Conservation (phyloP, 2,329 filamentous ascomycete genomes). For the Dothideomycetes sp. region DNA sequence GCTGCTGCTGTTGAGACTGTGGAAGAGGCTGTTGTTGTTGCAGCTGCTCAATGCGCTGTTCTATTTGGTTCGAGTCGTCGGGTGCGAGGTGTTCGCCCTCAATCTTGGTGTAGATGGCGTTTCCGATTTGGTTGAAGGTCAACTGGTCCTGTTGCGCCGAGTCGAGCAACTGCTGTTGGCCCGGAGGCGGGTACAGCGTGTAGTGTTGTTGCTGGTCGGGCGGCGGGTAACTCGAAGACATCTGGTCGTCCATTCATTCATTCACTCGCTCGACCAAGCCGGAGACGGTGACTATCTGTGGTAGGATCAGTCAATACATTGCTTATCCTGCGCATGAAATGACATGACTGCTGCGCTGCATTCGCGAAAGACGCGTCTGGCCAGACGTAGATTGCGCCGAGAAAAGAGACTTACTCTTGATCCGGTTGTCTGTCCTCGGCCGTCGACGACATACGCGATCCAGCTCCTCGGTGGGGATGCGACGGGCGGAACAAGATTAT, state of each 20-base stretch:
- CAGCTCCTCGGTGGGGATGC: too few species aligned
- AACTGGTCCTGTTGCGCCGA: slow-evolving; percentile 26
- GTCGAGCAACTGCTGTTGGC: slow-evolving; percentile 25
- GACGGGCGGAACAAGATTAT: too few species aligned
- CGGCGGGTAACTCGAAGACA: slow-evolving; percentile 27
- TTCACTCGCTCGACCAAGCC: too few species aligned
- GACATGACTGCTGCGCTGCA: too few species aligned
- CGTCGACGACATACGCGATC: too few species aligned
- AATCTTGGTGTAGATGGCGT: slow-evolving; percentile 27
- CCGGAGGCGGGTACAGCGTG: slow-evolving; percentile 25
- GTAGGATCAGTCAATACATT: too few species aligned
- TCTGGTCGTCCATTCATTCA: slow-evolving; percentile 18
- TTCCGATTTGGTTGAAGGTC: slow-evolving; percentile 24
- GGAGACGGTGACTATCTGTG: too few species aligned
- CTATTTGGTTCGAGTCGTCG: slow-evolving; percentile 18
- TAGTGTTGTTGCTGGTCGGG: slow-evolving; percentile 27
- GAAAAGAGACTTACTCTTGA: too few species aligned
- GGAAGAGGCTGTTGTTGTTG: slow-evolving; percentile 25
- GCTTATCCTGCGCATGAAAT: too few species aligned
- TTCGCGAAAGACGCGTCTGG: too few species aligned
- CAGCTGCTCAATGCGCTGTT: slow-evolving; percentile 24
- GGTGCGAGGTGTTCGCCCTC: slow-evolving; percentile 19
- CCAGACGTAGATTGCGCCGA: too few species aligned
- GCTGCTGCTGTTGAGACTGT: slow-evolving; percentile 14
- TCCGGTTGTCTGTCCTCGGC: too few species aligned